A percentile compares a stretch with the other conserved stretches of the same genome.
These are phyloP conservation scores for Exophiala aquamarina DNA, from an alignment of 2,329 filamentous ascomycete species.

Conservation along the genomic window DNA sequence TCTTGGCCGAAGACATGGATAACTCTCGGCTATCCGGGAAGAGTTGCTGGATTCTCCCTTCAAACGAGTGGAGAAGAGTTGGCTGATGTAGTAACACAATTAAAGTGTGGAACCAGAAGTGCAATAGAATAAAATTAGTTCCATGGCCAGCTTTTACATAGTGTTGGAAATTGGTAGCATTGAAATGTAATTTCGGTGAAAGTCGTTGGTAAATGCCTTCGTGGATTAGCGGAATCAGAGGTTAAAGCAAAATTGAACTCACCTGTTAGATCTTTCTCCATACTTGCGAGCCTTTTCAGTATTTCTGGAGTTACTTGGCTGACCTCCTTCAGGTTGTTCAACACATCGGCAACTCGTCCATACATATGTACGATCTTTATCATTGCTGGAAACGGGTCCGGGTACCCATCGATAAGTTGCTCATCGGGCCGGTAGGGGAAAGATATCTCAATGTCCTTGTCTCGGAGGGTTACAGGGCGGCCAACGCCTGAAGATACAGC, in stretches of 20 bases:
- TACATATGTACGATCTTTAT: conserved; percentile 85
- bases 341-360: conserved; percentile 76
- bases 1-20: conserved; percentile 87
- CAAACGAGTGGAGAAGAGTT: conserved; percentile 75
- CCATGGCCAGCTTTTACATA: conserved; percentile 79
- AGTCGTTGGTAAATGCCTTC: conserved; percentile 69
- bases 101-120: conserved; percentile 53
- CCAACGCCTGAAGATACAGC: conserved; percentile 87
- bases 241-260: conserved; percentile 30
- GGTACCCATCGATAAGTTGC: conserved; percentile 62
- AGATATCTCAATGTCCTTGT: conserved; percentile 79
- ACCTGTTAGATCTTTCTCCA: conserved; percentile 75
- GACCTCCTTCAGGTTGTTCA: conserved; percentile 75
- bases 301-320: conserved; percentile 75
- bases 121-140: conserved; percentile 81
- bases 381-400: conserved; percentile 74
- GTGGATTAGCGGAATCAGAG: conserved; percentile 11
- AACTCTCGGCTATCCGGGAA: conserved; percentile 76
- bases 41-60: conserved; percentile 67
- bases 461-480: conserved; percentile 76
- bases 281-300: conserved; percentile 68
- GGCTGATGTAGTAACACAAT: conserved; percentile 46
- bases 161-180: conserved; percentile 80
- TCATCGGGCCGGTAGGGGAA: conserved; percentile 61
- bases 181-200: conserved; percentile 75